These are phyloP conservation scores for Borealophlyctis nickersoniae DNA, from an alignment of 192 early-diverging fungal species.

Conservation along the genomic window DNA sequence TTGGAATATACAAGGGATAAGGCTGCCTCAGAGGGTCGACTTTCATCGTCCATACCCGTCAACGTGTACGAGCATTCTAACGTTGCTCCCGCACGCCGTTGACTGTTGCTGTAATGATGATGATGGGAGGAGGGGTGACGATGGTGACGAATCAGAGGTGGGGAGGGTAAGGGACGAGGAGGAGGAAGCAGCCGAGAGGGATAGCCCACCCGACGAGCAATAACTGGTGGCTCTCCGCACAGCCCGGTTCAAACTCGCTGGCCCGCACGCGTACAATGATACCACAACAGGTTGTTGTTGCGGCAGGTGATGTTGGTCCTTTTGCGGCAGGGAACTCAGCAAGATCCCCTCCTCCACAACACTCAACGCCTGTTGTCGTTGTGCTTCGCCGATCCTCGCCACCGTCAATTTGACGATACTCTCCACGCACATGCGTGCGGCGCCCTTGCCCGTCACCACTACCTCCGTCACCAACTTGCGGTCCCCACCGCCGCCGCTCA, in stretches of 20 bases:
- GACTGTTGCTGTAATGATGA: too few species aligned
- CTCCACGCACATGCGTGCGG: not conserved
- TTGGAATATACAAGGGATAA: too few species aligned
- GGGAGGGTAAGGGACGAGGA: too few species aligned
- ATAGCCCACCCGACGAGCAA: not conserved
- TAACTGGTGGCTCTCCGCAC: constrained; percentile 3
- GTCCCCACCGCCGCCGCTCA: not conserved
- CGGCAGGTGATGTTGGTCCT: too few species aligned
- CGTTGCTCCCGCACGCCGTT: not conserved
- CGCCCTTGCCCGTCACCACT: not conserved
- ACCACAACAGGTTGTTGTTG: too few species aligned
- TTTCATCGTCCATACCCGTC: constrained; percentile 8
- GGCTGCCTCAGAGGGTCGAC: not conserved
- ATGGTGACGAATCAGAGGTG: too few species aligned
- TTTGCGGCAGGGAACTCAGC: too few species aligned
- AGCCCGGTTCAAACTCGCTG: not conserved
- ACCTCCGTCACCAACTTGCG: constrained; percentile 7
- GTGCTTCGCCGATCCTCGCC: too few species aligned
- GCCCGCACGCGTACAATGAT: constrained; percentile 9
- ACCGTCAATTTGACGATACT: not conserved
- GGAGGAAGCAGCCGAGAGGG: too few species aligned
- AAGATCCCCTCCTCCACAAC: not conserved
- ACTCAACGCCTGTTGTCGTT: too few species aligned
- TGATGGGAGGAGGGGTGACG: too few species aligned
- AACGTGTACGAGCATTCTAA: not conserved